Base-by-base conservation (phyloP, 192 early-diverging fungal genomes). In the Coemansia sp. region DNA sequence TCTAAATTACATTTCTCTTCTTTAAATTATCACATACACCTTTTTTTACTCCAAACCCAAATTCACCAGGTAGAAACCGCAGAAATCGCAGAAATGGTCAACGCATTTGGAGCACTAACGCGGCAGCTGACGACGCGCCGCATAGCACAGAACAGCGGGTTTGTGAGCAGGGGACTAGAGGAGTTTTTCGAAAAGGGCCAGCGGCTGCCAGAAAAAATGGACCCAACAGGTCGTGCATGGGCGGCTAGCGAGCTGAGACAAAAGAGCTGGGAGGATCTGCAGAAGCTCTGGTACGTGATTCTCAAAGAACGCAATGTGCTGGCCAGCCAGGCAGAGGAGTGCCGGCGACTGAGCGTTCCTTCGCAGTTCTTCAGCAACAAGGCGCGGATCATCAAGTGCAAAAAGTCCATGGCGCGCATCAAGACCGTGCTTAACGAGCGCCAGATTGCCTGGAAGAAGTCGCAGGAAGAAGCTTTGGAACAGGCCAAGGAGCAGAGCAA, bases 261-360 rank as follows among this genome's bases (percentile, higher is more conserved):
- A 63, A 99, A 99, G 85, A 92, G 89, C 52, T 99, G 96, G 85
- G 94, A 99, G 45, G 97, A 99, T 76, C 83, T 99, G 64, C 97
- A 97, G 78, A 92, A 90, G 78, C 83, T 99, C 66, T 99, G 97
- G 97, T 96, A 89, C 69, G 83, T 93, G 20, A 76, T 92, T 64
- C 80, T 94, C 33, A 94, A 94, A 79, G 92, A 94, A 68, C 90
- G 91, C 73, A 94, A 94, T 57, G 34, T 91, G 56, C 82, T 94
- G 51, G 89, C 90, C 38, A 88, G 88, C 40, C 91, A 92, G 63
- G 75, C 68, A 60, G 89, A 89, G 58, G 90, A 92, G 71, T 78
- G 86, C 20, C 78, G 73, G 34, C 83, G 88, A 48, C 80, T 89
- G 63, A 78, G 76, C 14, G 68, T 92, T 38, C 65, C 73, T 14